Base-by-base conservation (phyloP, 2,329 filamentous ascomycete species). In the Fusarium robinianum region DNA sequence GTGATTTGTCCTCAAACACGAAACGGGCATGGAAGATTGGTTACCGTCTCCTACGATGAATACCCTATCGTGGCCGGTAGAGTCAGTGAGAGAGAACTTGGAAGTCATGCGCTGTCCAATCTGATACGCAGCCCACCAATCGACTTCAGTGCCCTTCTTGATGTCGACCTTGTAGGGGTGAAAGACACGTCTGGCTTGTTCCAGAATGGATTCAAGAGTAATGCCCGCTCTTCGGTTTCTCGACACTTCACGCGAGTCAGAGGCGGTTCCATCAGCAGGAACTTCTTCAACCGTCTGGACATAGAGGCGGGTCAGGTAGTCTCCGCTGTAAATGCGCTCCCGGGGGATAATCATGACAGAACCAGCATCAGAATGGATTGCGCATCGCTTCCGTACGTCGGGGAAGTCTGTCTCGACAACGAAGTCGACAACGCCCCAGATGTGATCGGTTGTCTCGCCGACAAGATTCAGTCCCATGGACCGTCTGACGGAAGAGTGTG, bases 11-110 rank as follows among this genome's bases (percentile, higher is more conserved):
- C 9, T 24, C 6, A 32, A 7, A 5, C 24, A 22, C 5, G 5
- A 17, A 17, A 29, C n/a, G n/a, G n/a, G n/a, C n/a, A n/a, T n/a
- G n/a, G 31, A 17, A 33, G 22, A 23, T 44, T 72, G 2, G 73
- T 78, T 32, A 29, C 30, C 57, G 18, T 55, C 85, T 3, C 85
- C 85, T 0, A 83, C 82, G 3, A 89, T 70, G 58, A 90, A 90
- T 7, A 90, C 72, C 4, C 83, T 75, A 16, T 78, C 73, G 9
- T 71, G 66, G 6, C 72, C 72, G 27, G 73, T 76, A 63, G 84
- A 85, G 31, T 74, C 69, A 2, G 72, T 74, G 5, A 77, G 80
- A 0, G 86, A 76, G 5, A 61, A 61, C 2, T 43, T 48, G 0
- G 60, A 50, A 0, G 52, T 46, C 1, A 59, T 36, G 1, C 85